phyloP scores from a whole-genome alignment of 345 rosid species.

The Populus tremula region DNA sequence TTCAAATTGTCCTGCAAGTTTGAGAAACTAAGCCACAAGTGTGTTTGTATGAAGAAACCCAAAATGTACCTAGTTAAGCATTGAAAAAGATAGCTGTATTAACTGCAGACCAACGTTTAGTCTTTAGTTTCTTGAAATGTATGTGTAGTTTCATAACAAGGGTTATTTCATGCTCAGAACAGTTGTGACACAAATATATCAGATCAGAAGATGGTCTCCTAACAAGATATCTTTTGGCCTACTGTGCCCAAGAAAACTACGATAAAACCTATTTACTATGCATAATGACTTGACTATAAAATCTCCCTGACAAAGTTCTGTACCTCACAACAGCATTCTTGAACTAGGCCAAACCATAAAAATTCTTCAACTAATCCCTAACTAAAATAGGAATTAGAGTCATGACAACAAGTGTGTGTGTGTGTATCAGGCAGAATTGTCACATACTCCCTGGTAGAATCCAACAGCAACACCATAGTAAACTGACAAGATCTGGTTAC shows the following conservation, averaged over 20 bases:
- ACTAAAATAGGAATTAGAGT: no score
- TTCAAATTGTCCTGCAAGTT: constrained; percentile 28
- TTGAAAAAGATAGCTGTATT: not conserved
- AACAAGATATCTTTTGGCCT: not conserved
- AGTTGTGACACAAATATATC: not conserved
- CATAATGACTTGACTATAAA: no score
- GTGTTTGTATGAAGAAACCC: not conserved
- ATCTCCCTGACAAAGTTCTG: no score
- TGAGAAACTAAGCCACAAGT: constrained; percentile 1
- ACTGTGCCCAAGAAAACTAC: not conserved
- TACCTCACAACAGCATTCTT: no score
- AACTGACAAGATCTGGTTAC: constrained; percentile 4
- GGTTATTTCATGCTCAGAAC: not conserved
- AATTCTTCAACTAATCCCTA: no score
- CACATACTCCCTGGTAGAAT: constrained; percentile 29
- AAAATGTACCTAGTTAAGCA: not conserved
- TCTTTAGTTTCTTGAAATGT: not conserved
- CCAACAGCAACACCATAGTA: constrained; percentile 20
- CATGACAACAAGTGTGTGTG: no score
- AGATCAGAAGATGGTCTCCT: not conserved
- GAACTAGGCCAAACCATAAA: no score
- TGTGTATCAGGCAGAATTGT: not conserved
- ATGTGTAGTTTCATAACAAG: no score
- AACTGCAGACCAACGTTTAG: not conserved
- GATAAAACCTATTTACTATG: not conserved